These are phyloP conservation scores for Phytophthora pistaciae DNA, from an alignment of 352 stramenopile genomes.

Conservation along the genomic window DNA sequence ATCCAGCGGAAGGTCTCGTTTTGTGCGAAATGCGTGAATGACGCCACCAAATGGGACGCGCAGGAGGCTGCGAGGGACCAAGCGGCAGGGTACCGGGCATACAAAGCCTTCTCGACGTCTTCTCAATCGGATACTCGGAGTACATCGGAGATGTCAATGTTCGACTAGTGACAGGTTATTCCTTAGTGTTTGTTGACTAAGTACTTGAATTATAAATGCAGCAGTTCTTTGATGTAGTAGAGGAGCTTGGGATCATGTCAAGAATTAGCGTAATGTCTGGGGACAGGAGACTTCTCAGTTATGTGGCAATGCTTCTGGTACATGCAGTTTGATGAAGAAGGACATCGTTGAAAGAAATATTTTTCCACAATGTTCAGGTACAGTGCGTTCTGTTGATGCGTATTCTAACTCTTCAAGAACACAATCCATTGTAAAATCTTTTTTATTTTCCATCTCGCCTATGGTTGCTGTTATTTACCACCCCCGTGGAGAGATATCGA, in stretches of 20 bases:
- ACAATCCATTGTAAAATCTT: no score
- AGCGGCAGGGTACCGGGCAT: not conserved
- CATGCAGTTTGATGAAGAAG: no score
- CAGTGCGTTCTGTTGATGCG: no score
- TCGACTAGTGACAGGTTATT: slow-evolving; percentile 2
- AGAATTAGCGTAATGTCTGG: not conserved
- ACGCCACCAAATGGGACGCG: not conserved
- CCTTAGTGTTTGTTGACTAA: not conserved
- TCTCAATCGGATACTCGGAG: slow-evolving; percentile 1
- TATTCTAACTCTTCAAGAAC: no score
- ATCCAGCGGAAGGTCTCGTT: not conserved
- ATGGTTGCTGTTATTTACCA: no score
- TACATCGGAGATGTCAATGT: not conserved
- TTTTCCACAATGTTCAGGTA: no score
- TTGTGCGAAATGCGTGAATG: slow-evolving; percentile 1
- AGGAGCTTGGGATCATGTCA: not conserved
- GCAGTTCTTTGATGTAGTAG: not conserved
- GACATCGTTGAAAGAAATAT: no score
- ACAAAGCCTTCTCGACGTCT: slow-evolving; percentile 4
- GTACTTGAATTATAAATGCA: not conserved
- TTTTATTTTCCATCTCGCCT: no score
- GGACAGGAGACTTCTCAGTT: no score
- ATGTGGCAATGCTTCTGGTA: no score
- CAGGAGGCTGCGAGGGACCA: slow-evolving; percentile 1
- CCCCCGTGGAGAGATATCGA: no score